These are phyloP conservation scores for Graphiopsis chlorocephala DNA, from an alignment of 2,329 filamentous ascomycete species.

Conservation along the genomic window DNA sequence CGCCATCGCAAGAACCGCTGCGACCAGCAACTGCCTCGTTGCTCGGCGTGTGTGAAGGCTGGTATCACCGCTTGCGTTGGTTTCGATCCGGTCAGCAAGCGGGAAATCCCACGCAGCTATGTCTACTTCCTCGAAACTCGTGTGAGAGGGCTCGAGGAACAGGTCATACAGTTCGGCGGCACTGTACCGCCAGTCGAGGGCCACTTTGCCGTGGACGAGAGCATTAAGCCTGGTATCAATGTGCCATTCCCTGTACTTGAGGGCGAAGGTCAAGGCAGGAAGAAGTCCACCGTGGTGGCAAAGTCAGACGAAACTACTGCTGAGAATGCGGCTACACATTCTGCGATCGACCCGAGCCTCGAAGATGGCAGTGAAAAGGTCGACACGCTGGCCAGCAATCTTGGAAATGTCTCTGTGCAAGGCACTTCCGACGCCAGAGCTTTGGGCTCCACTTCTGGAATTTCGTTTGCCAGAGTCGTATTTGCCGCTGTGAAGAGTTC, in stretches of 20 bases:
- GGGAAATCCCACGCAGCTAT: conserved; percentile 84
- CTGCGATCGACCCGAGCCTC: conserved; percentile 28
- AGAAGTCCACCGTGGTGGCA: conserved; percentile 7
- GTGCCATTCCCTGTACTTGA: conserved; percentile 31
- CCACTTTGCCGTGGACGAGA: conserved; percentile 53
- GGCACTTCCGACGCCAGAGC: conserved; percentile 76
- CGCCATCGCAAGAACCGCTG: conserved; percentile 90
- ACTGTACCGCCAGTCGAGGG: conserved; percentile 67
- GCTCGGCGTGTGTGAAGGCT: conserved; percentile 90
- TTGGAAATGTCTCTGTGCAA: conserved; percentile 74
- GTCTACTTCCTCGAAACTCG: conserved; percentile 92
- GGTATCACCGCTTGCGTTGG: conserved; percentile 79
- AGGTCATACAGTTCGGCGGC: conserved; percentile 68
- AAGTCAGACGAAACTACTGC: conserved; percentile 7
- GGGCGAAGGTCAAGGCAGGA: conserved; percentile 6
- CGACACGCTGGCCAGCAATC: conserved; percentile 65
- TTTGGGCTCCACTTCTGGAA: conserved; percentile 65
- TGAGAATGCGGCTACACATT: conserved; percentile 21
- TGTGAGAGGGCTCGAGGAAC: conserved; percentile 75
- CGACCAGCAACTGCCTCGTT: conserved; percentile 88
- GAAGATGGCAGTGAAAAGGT: conserved; percentile 53
- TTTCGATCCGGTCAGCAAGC: conserved; percentile 94
- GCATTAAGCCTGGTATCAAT: conserved; percentile 36
- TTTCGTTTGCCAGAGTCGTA: conserved; percentile 91
- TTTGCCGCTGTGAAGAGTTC: conserved; percentile 89